Conservation (phyloP, 306 rosid species). For the Echinosophora koreensis region DNA sequence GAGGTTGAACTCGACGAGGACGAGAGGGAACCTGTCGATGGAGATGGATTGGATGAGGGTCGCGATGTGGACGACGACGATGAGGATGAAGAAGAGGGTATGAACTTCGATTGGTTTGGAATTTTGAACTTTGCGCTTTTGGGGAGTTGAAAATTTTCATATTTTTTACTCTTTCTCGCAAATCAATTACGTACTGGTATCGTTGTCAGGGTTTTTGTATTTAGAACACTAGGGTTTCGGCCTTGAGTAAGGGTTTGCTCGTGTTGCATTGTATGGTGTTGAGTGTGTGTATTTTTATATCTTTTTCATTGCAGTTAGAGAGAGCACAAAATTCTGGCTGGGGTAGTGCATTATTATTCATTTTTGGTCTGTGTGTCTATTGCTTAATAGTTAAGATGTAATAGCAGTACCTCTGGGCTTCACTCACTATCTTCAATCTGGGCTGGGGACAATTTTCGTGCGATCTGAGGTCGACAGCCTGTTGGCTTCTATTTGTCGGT, state of each 20-base stretch:
- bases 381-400: background rate
- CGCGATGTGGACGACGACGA: constrained; percentile 66
- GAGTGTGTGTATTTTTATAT: background rate
- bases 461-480: background rate
- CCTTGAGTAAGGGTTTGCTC: constrained; percentile 24
- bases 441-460: background rate
- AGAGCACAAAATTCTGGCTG: background rate
- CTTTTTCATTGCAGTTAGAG: background rate
- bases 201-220: constrained; percentile 1
- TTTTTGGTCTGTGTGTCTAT: background rate
- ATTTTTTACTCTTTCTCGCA: background rate
- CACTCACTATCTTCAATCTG: background rate
- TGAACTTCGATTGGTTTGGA: constrained; percentile 12
- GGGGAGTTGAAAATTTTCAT: background rate
- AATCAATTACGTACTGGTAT: background rate
- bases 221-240: constrained; percentile 39
- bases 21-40: constrained; percentile 70
- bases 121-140: background rate
- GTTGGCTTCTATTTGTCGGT: constrained; percentile 34
- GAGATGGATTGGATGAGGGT: constrained; percentile 60
- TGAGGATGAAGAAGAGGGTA: constrained; percentile 92
- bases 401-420: background rate
- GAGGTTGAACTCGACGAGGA: constrained; percentile 81
- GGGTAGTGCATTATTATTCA: constrained; percentile 1
- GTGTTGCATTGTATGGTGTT: background rate